Base-by-base conservation (phyloP, 495 filamentous ascomycete genomes). In the Aspergillus hancockii region DNA sequence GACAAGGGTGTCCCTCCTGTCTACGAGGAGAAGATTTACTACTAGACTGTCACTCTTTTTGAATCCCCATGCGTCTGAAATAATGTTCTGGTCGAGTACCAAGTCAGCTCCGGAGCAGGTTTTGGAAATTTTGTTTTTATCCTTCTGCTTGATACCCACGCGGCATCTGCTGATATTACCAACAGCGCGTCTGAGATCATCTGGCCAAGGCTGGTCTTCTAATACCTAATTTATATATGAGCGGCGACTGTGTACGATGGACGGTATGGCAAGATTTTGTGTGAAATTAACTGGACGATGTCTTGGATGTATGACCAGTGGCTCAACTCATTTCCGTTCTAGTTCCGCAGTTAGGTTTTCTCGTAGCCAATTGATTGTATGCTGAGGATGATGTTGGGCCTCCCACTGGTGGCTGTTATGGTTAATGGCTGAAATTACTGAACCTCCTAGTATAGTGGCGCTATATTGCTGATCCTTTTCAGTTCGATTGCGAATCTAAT, bases 1-100 rank as follows among this genome's bases (percentile, higher is more conserved):
- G 86, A 91, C 65, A 80, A 82, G 54, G 86, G 83, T 58, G 73
- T 85, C 61, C 90, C 92, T 50, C 93, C 93, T 9, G 84, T 94
- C 55, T 96, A 85, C 79, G 76, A 89, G 71, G 86, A 89, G 75
- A 90, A 90, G 79, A 59, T 82, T 30, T 62, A 62, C 53, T 67
- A 62, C 52, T 67, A 63, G 25, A 38, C 31, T 16, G 19, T 41
- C 19, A 25, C 51, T 36, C 50, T 3, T 34, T n/a, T 19, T 34
- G 30, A 22, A 10, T 5, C 38, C 30, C 25, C 23, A 38, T 14
- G 18, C 43, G 3, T 40, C 36, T 40, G 16, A n/a, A 40, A 40
- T n/a, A 22, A 23, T 47, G 43, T 23, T 47, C 21, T 23, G 21
- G 19, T 19, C 43, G 10, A 10, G 19, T 47, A 18, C 19, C 43